Evolutionary conservation across 148 eudicot species (phyloP).

Genomic region (Fagopyrum homotropicum): DNA sequence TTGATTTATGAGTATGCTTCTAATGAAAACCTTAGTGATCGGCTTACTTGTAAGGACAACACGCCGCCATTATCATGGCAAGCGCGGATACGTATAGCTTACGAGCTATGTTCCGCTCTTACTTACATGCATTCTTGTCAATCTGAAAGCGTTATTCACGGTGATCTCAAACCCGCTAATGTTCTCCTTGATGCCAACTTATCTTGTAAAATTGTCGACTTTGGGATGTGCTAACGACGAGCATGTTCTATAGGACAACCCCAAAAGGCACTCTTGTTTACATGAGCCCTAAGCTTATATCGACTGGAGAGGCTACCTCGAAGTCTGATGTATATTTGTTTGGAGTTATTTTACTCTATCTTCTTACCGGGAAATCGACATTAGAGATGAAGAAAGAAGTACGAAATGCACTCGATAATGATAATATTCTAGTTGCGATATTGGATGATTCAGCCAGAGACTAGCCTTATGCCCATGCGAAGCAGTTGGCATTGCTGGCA

Average conservation of each 20-base stretch:
- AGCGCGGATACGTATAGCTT: conserved; percentile 66
- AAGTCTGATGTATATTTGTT: conserved; percentile 81
- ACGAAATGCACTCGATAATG: conserved; percentile 49
- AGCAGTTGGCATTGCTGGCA: conserved; percentile 21
- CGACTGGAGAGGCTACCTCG: conserved; percentile 61
- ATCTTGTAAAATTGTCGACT: conserved; percentile 63
- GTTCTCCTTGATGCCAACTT: conserved; percentile 57
- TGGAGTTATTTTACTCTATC: conserved; percentile 58
- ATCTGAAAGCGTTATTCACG: conserved; percentile 53
- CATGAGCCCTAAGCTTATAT: conserved; percentile 66
- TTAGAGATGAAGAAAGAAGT: conserved; percentile 61
- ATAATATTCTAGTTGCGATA: conserved; percentile 33
- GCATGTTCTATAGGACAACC: conserved; percentile 31
- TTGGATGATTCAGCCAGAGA: conserved; percentile 86
- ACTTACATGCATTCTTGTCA: conserved; percentile 66
- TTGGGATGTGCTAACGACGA: conserved; percentile 48
- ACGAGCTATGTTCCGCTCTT: conserved; percentile 75
- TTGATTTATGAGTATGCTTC: conserved; percentile 75
- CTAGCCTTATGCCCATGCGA: conserved; percentile 87
- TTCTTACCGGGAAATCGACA: conserved; percentile 67
- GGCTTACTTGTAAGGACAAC: conserved; percentile 63
- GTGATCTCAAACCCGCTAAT: conserved; percentile 69
- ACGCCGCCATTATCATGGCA: conserved; percentile 76
- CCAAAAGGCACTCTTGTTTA: conserved; percentile 68
- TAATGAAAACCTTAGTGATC: conserved; percentile 83